Base-by-base conservation (phyloP, 805 yeast species). In the Yamadazyma insecticola region DNA sequence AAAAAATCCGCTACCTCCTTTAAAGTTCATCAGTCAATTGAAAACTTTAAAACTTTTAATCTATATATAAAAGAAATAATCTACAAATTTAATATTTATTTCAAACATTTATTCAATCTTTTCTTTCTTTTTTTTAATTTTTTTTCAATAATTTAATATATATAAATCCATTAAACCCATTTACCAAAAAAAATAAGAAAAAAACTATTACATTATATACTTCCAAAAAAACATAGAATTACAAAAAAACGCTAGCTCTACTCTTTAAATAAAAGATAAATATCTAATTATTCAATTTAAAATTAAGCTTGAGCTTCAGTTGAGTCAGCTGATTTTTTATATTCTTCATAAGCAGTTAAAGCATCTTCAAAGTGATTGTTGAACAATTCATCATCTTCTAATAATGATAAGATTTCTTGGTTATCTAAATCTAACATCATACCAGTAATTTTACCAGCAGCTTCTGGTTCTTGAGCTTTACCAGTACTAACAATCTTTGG, bases 391-490 rank as follows among this genome's bases (percentile, higher is more conserved):
- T 87, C 96, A 60, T 89, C 92, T 57, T 86, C 94, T 62, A 87
- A 77, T 61, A 90, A 74, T 41, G 83, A 82, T 55, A 89, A 68
- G 51, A 92, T 84, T 70, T 90, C 96, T 54, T 78, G 78, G 67
- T 84, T 85, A 57, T 88, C 94, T 78, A 90, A 79, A 60, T 89
- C 96, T 57, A 92, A 77, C 72, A 92, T 78, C 97, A 92, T 92
- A 72, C 97, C 97, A 47, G 98, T 92, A 61, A 92, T 86, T 74
- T 89, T 90, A 70, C 96, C 96, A 48, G 97, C 97, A 55, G 95
- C 87, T 67, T 88, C 96, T 37, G 82, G 83, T 57, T 88, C 95
- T 51, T 79, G 78, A 52, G 89, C 86, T 69, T 83, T 83, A 55
- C 86, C 88, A 43, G 85, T 78, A 47, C 88, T 78, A 45, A 81